phyloP scores from a whole-genome alignment of 352 stramenopile genomes.

The Globisporangium heterothallicum region DNA sequence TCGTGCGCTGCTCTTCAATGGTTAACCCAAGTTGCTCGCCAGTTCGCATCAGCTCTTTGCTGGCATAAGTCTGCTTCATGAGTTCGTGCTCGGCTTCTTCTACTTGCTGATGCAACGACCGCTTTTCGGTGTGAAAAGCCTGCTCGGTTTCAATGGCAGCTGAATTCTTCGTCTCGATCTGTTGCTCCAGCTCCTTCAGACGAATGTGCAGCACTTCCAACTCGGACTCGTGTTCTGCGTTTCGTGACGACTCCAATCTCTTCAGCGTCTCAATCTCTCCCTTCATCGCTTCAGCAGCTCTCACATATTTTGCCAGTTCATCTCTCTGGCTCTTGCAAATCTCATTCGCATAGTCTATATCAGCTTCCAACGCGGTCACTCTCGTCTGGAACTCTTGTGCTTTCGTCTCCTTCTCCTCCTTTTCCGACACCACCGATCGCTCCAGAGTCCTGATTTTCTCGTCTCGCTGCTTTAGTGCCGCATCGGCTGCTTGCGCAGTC shows the following conservation, averaged over 20 bases:
- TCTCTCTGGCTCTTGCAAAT: conserved; percentile 1
- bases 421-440: not conserved
- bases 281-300: not conserved
- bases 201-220: conserved; percentile 20
- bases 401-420: not conserved
- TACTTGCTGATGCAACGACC: conserved; percentile 20
- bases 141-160: conserved; percentile 18
- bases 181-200: conserved; percentile 28
- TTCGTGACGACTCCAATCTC: not conserved
- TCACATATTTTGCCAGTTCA: not conserved
- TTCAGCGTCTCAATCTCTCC: not conserved
- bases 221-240: conserved; percentile 21
- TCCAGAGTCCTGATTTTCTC: not conserved
- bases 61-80: conserved; percentile 17
- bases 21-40: conserved; percentile 20
- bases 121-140: conserved; percentile 18
- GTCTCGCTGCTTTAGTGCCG: not conserved
- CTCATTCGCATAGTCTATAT: not conserved
- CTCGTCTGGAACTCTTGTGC: conserved; percentile 1
- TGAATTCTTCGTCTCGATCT: conserved; percentile 25
- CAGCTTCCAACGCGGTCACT: conserved; percentile 4
- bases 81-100: conserved; percentile 22
- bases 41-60: conserved; percentile 23
- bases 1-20: conserved; percentile 19
- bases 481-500: not conserved